Evolutionary conservation across 345 rosid genomes (phyloP).

Genomic region (Salix brachista): DNA sequence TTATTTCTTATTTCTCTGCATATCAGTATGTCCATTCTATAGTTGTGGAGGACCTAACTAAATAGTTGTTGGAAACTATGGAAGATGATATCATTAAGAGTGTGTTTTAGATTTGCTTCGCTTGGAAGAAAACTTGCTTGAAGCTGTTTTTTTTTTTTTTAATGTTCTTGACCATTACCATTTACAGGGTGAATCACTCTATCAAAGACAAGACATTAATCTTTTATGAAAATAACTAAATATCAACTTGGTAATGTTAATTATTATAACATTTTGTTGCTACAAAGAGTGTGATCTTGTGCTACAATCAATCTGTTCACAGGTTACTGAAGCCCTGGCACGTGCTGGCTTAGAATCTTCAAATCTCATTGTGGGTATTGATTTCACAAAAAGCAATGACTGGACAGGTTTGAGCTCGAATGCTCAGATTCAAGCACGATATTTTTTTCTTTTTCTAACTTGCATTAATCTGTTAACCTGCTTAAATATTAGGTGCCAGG

Average conservation of each 20-base stretch:
- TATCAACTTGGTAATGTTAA: background rate
- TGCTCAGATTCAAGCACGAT: background rate
- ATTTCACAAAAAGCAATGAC: slow-evolving; percentile 95
- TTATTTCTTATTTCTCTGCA: background rate
- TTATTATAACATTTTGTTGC: slow-evolving; percentile 2
- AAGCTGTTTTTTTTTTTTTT: background rate
- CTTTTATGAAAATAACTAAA: background rate
- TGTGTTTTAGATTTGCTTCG: background rate
- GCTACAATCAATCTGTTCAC: background rate
- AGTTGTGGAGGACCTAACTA: background rate
- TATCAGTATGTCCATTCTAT: background rate
- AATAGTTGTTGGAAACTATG: background rate
- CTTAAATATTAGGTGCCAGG: slow-evolving; percentile 47
- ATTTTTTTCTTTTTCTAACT: background rate
- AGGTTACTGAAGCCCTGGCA: slow-evolving; percentile 79
- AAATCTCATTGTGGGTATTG: slow-evolving; percentile 85
- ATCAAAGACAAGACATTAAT: background rate
- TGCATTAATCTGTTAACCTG: slow-evolving; percentile 12
- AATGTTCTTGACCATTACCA: background rate
- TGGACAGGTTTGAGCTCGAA: slow-evolving; percentile 67
- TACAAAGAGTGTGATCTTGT: background rate
- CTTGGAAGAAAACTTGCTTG: background rate
- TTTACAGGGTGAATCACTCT: background rate
- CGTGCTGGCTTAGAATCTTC: slow-evolving; percentile 90
- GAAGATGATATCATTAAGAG: background rate